Percentiles rank a stretch among this genome's conserved stretches.
These are phyloP conservation scores for Arthroderma uncinatum DNA, from an alignment of 2,329 filamentous ascomycete genomes.

Conservation along the genomic window DNA sequence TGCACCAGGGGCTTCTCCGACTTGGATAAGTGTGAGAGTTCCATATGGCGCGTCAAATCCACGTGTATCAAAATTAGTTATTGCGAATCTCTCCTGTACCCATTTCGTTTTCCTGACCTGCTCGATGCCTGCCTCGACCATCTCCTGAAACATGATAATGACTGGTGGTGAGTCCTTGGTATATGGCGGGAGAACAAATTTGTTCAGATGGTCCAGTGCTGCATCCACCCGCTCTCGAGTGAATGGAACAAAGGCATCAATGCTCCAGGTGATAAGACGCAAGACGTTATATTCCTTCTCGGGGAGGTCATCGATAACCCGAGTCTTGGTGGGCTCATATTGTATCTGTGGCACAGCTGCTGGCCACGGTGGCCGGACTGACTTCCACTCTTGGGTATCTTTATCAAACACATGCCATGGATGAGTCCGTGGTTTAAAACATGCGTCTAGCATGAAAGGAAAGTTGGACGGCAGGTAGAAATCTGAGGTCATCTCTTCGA, in stretches of 20 bases:
- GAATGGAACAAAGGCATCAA: constrained; percentile 34
- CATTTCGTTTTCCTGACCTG: constrained; percentile 36
- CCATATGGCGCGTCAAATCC: constrained; percentile 43
- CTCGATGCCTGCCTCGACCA: constrained; percentile 35
- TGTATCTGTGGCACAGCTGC: not conserved
- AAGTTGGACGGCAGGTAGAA: not conserved
- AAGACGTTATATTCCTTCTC: not conserved
- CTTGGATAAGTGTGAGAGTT: constrained; percentile 38
- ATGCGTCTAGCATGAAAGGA: not conserved
- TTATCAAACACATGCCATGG: not conserved
- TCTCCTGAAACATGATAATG: constrained; percentile 44
- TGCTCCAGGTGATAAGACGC: constrained; percentile 35
- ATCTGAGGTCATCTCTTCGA: not conserved
- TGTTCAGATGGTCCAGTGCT: constrained; percentile 30
- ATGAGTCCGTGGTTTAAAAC: not conserved
- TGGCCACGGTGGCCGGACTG: not conserved
- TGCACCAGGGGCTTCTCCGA: too few relatives aligned
- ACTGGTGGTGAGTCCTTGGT: constrained; percentile 16
- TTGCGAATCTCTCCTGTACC: constrained; percentile 37
- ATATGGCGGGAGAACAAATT: constrained; percentile 18
- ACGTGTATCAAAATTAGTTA: constrained; percentile 38
- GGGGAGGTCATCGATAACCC: not conserved
- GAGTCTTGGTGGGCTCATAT: not conserved
- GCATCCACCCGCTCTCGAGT: constrained; percentile 33
- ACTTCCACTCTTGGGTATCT: not conserved